Base-by-base conservation (phyloP, 192 early-diverging fungal genomes). In the Coemansia sp. region DNA sequence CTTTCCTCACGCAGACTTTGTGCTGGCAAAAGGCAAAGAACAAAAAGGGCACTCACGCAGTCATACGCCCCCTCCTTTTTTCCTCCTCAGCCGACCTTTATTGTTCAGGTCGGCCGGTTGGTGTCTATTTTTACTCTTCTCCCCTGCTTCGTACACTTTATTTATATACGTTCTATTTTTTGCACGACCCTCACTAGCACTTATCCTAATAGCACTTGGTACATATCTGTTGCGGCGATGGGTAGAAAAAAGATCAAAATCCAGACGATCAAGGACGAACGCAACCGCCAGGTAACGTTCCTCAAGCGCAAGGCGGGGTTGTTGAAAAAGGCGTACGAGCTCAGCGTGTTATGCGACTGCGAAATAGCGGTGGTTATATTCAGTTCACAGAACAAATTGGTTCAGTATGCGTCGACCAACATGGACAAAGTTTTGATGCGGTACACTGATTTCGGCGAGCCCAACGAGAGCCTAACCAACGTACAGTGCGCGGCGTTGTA, bases 281-380 rank as follows among this genome's bases (percentile, higher is more conserved):
- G 95, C 57, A 94, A 94, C 85, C 84, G 93, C 48, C 93, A 94
- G 83, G 93, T 96, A 43, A 98, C 96, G 3, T 97, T 98, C 78
- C 83, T 92, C 48, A 98, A 98, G 83, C 85, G 96, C 65, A 95
- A 96, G 75, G 88, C 88, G 31, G 96, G 96, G 12, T 83, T 98
- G 62, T 92, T 97, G 88, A 98, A 98, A 77, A 98, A 98, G 79
- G 95, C 96, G 0, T 94, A 94, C 79, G 96, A 98, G 73, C 87
- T 98, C 25, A 90, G 88, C 59, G 93, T 97, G 3, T 83, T 98
- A 8, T 98, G 96, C 85, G 93, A 92, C 74, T 94, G 93, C 84
- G 93, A 98, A 73, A 93, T 98, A 34, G 95, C 91, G 6, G 84
- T 98, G 12, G 91, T 98, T 53, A 95, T 98, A 69, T 96, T 98